Evolutionary conservation across 495 filamentous ascomycete genomes (phyloP), one percentile per base, ranked within the genome.

Genomic region (Lophium mytilinum): DNA sequence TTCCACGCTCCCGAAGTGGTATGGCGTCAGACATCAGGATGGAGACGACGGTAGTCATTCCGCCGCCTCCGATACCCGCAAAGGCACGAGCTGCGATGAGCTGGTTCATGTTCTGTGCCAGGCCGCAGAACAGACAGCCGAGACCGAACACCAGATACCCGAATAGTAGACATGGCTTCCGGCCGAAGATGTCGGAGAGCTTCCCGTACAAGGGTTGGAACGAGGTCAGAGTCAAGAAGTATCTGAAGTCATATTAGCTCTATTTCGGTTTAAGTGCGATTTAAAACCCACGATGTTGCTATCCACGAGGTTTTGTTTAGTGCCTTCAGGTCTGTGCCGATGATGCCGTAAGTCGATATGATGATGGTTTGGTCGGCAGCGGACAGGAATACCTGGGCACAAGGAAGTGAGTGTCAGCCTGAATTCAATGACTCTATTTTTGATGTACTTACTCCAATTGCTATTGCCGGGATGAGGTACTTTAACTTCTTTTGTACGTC

Each of bases 231-330:
- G 88, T 92, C 17, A 94, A 74, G 62, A 92, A 87, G 67, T 85
- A 85, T 50, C 70, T 72, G n/a, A 50, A n/a, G 11, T 30, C 10
- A 35, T 52, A 37, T n/a, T n/a, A n/a, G n/a, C n/a, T n/a, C n/a
- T n/a, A n/a, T n/a, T n/a, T n/a, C n/a, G n/a, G n/a, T n/a, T n/a
- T n/a, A n/a, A n/a, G n/a, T n/a, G n/a, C n/a, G n/a, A n/a, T n/a
- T n/a, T n/a, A n/a, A n/a, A n/a, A n/a, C n/a, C n/a, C 64, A 81
- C 69, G 85, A 83, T 12, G 89, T 93, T 0, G 88, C 86, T 61
- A 95, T 88, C 89, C 89, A 95, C 37, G 83, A 87, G 9, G 88
- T 90, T 62, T 81, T 77, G 62, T 87, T 89, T 54, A 94, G 71
- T 11, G 87, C 87, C 18, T 88, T 77, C 18, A 94, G 69, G 53